Evolutionary conservation across 495 filamentous ascomycete genomes (phyloP).

Genomic region (Hapsidospora chrysogenum): DNA sequence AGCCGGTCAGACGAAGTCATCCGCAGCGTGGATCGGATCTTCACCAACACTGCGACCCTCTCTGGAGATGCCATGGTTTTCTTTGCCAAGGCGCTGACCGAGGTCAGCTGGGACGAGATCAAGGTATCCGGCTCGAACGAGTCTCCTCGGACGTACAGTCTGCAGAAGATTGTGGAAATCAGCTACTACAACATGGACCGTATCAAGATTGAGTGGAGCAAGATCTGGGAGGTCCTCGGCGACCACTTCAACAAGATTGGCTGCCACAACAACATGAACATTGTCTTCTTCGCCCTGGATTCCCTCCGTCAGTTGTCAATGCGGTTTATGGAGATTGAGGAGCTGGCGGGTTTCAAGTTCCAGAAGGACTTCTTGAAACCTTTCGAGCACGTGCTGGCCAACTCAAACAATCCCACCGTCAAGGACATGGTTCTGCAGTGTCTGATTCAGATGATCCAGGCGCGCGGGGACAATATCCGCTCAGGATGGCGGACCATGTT

Average conservation of each 20-base stretch:
- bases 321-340: conserved; percentile 97
- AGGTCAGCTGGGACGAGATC: conserved; percentile 98
- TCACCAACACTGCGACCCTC: conserved; percentile 86
- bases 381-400: conserved; percentile 92
- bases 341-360: conserved; percentile 96
- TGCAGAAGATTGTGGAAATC: conserved; percentile 97
- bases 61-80: conserved; percentile 94
- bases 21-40: conserved; percentile 84
- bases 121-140: conserved; percentile 91
- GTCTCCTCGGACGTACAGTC: conserved; percentile 82
- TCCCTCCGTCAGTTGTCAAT: conserved; percentile 90
- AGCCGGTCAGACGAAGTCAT: conserved; percentile 84
- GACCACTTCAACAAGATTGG: conserved; percentile 97
- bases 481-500: conserved; percentile 99
- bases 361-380: conserved; percentile 98
- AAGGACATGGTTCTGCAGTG: conserved; percentile 98
- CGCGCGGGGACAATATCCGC: conserved; percentile 84
- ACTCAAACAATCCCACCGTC: conserved; percentile 73
- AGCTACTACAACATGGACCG: conserved; percentile 99
- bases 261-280: conserved; percentile 83
- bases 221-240: conserved; percentile 89
- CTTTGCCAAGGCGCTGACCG: conserved; percentile 82
- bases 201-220: conserved; percentile 95
- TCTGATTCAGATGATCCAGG: conserved; percentile 97
- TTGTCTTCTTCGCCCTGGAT: conserved; percentile 94